Conservation (phyloP, 2,329 filamentous ascomycete genomes). For the Fusarium papillatum region DNA sequence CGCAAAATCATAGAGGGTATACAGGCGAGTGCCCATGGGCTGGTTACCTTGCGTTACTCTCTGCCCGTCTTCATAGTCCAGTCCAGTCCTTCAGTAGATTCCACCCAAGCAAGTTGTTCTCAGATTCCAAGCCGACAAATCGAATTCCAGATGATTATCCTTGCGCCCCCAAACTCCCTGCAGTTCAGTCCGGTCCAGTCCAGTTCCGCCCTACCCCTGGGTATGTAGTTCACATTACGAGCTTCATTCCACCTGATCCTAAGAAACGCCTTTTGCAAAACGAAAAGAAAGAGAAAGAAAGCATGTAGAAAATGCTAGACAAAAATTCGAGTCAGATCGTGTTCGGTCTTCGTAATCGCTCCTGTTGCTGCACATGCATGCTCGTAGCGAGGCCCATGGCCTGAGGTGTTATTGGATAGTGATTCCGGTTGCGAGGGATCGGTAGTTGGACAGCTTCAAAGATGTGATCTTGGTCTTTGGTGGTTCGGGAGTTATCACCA, state of each 20-base stretch:
- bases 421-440: constrained; percentile 58
- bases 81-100: constrained; percentile 26
- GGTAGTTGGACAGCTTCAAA: constrained; percentile 70
- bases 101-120: constrained; percentile 32
- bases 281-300: constrained; percentile 11
- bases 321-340: not conserved
- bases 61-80: constrained; percentile 22
- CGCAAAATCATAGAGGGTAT: constrained; percentile 40
- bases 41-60: constrained; percentile 16
- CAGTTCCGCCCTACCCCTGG: constrained; percentile 32
- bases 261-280: constrained; percentile 39
- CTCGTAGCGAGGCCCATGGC: not conserved
- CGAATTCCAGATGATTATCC: constrained; percentile 38
- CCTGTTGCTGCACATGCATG: not conserved
- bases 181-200: constrained; percentile 4
- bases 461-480: constrained; percentile 66
- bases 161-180: constrained; percentile 45
- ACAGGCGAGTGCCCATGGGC: constrained; percentile 22
- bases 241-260: constrained; percentile 21
- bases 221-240: constrained; percentile 44
- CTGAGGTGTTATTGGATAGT: constrained; percentile 48
- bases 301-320: not conserved
- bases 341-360: not conserved
- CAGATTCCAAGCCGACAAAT: constrained; percentile 18
- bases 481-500: constrained; percentile 69